Evolutionary conservation across 768 basidiomycete species (phyloP), one percentile per base, ranked within the genome.

Genomic region (Gelatoporia subvermispora): DNA sequence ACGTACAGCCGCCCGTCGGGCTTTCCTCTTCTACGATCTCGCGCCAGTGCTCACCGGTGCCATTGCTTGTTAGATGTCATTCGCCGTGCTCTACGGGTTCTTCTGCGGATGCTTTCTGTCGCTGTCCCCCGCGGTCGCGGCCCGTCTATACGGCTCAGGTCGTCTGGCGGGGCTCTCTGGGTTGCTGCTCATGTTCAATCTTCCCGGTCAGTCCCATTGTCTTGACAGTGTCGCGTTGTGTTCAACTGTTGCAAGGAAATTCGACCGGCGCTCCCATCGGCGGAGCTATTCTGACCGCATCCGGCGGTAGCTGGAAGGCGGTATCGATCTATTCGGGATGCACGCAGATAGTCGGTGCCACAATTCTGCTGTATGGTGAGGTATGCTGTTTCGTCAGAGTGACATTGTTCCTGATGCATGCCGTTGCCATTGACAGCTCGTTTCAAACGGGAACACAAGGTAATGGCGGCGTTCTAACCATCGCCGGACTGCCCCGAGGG

Each of bases 91-190:
- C 22, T 65, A 66, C 48, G 70, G 70, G 5, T 59, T 67, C 42
- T 61, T 69, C 35, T 69, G 70, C 44, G 66, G 65, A 17, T 66
- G 67, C 54, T 70, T 68, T 54, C 55, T 69, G 37, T 65, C 65
- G 41, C 61, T 71, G 35, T 50, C 67, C 17, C 62, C 68, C 25
- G 65, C 68, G 8, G 67, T 68, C 21, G 48, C 51, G 8, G 51
- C 57, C n/a, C 57, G 53, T 41, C 46, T 58, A 23, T 58, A 53
- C 36, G 57, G 57, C 45, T 47, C 57, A 7, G 48, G 51, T n/a
- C 50, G 54, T 41, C 52, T 58, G 3, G 54, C 54, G 8, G 57
- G 57, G 13, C 45, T 58, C n/a, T 58, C 57, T 1, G 57, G 54
- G 5, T 45, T 58, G 16, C 43, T 49, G 50, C 46, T 58, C 4